These are phyloP conservation scores for Lolium rigidum DNA, from an alignment of 176 grass and related monocot species.

Conservation along the genomic window DNA sequence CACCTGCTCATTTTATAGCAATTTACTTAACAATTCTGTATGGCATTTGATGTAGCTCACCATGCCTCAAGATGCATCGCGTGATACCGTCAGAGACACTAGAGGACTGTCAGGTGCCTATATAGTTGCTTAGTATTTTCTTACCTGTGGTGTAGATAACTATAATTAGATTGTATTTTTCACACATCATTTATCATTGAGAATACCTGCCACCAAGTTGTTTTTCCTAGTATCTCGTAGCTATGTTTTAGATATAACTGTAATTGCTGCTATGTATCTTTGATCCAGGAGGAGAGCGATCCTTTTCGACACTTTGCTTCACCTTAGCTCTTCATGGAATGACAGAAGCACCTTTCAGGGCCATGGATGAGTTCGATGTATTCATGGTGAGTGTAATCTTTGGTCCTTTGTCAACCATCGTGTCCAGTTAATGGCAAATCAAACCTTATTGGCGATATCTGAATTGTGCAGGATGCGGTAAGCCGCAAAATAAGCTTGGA, in stretches of 20 bases:
- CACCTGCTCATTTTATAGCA: constrained; percentile 4
- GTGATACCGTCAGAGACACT: constrained; percentile 81
- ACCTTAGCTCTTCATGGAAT: constrained; percentile 98
- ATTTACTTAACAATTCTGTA: constrained; percentile 24
- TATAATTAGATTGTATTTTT: not conserved
- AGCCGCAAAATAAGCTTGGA: constrained; percentile 97
- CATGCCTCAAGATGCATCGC: constrained; percentile 98
- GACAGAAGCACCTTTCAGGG: constrained; percentile 95
- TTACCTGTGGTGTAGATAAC: not conserved
- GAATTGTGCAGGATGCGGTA: constrained; percentile 77
- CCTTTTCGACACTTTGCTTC: constrained; percentile 97
- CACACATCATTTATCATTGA: not conserved
- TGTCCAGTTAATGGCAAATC: constrained; percentile 1
- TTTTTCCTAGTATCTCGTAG: not conserved
- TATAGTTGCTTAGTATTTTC: not conserved
- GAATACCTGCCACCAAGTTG: not conserved
- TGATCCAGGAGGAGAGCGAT: constrained; percentile 81
- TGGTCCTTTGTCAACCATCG: not conserved
- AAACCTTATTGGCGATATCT: constrained; percentile 35
- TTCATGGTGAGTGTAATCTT: constrained; percentile 74
- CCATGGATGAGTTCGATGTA: constrained; percentile 99
- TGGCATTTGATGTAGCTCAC: constrained; percentile 61
- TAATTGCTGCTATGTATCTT: constrained; percentile 10
- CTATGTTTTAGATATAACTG: not conserved
- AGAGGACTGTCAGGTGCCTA: constrained; percentile 92